Conservation (phyloP, 768 basidiomycete species). For the Rhizopogon vinicolor region DNA sequence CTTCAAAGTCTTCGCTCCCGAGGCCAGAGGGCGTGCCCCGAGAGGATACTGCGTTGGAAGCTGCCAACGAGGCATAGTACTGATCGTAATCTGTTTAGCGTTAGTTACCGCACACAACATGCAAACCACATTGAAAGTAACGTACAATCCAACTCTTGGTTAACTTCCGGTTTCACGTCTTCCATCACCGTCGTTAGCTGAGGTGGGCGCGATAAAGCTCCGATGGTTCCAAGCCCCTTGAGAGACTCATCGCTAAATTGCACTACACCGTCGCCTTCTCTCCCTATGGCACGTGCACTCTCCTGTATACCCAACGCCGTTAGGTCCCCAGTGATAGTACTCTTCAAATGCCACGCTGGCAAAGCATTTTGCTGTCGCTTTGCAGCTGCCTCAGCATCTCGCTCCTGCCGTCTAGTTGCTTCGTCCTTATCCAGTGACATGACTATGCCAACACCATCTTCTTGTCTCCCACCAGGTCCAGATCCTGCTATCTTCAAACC, state of each 20-base stretch:
- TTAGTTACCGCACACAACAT: not conserved
- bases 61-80: slow-evolving; percentile 76
- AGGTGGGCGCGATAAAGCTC: slow-evolving; percentile 25
- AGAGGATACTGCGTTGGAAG: slow-evolving; percentile 53
- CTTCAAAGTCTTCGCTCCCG: slow-evolving; percentile 53
- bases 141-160: slow-evolving; percentile 66
- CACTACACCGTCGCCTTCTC: slow-evolving; percentile 22
- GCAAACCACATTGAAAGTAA: slow-evolving; percentile 2
- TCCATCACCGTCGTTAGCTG: slow-evolving; percentile 23
- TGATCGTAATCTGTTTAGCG: slow-evolving; percentile 62
- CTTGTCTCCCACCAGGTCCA: slow-evolving; percentile 49
- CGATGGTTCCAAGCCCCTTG: slow-evolving; percentile 59
- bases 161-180: slow-evolving; percentile 45
- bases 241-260: slow-evolving; percentile 69
- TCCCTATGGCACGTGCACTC: slow-evolving; percentile 46
- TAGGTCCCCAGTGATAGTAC: slow-evolving; percentile 89
- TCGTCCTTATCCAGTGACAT: slow-evolving; percentile 89
- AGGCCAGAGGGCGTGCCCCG: slow-evolving; percentile 58
- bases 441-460: slow-evolving; percentile 81
- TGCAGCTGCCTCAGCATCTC: slow-evolving; percentile 76
- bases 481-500: slow-evolving; percentile 75
- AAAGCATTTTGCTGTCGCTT: slow-evolving; percentile 89
- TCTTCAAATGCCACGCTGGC: slow-evolving; percentile 93
- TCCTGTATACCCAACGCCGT: slow-evolving; percentile 84
- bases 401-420: slow-evolving; percentile 63